Evolutionary conservation across 2,329 filamentous ascomycete genomes (phyloP).

Genomic region (Penicillium sp.): DNA sequence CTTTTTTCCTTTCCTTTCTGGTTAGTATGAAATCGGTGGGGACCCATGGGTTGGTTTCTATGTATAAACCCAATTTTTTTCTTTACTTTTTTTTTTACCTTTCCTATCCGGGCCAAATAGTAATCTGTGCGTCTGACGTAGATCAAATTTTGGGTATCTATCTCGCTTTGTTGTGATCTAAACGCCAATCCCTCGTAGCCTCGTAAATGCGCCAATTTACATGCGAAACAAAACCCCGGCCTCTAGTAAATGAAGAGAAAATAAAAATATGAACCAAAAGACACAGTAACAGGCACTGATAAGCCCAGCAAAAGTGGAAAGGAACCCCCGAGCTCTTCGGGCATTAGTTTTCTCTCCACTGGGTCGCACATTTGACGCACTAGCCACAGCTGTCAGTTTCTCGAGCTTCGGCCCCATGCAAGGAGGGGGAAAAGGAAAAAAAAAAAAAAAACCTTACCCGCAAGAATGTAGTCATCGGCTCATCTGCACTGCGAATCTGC

Average conservation of each 20-base stretch:
- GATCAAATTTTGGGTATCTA: constrained; percentile 14
- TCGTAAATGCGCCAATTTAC: constrained; percentile 6
- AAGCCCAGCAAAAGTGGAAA: not conserved
- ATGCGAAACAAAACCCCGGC: not conserved
- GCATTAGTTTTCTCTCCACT: constrained; percentile 51
- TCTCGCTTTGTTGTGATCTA: not conserved
- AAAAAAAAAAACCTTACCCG: constrained; percentile 58
- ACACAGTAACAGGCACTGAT: not conserved
- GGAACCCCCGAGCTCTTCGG: not conserved
- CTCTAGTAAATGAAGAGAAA: not conserved
- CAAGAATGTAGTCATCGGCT: constrained; percentile 97
- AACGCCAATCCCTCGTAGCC: constrained; percentile 2
- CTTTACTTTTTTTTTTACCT: not conserved
- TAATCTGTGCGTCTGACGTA: constrained; percentile 14
- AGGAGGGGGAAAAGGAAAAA: not conserved
- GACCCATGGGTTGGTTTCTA: not conserved
- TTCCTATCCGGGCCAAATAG: not conserved
- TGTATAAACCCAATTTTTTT: not conserved
- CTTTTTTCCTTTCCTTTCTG: not conserved
- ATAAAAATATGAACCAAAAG: constrained; percentile 9
- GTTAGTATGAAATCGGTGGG: not conserved
- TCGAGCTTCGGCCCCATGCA: not conserved
- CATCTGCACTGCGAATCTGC: constrained; percentile 96
- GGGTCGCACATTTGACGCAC: constrained; percentile 48
- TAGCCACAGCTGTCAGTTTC: constrained; percentile 21